Evolutionary conservation across 2,329 filamentous ascomycete species (phyloP), one percentile per base, ranked within the genome.

Genomic region (Trematosphaeria pertusa): DNA sequence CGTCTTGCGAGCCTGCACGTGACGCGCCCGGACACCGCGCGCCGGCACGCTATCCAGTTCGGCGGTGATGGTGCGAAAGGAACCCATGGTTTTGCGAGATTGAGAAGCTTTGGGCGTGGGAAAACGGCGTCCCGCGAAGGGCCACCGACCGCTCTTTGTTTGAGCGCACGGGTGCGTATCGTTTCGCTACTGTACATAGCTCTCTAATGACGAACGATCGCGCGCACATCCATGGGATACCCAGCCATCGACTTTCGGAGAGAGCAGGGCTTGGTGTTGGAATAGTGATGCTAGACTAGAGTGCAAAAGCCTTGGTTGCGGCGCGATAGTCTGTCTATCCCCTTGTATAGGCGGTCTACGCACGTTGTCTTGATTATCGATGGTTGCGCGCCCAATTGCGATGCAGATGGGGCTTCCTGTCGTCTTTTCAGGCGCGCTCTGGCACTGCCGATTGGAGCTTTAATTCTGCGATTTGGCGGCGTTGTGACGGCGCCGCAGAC

Each of bases 201-300:
- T 19, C 40, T 22, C 40, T 43, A 43, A 43, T 43, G 40, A 43
- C 32, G 32, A 43, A 30, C 40, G 31, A 12, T 7, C 24, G 24
- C 8, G 7, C n/a, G n/a, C n/a, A n/a, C n/a, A n/a, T n/a, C n/a
- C n/a, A n/a, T n/a, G n/a, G n/a, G n/a, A n/a, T n/a, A n/a, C n/a
- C n/a, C n/a, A n/a, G n/a, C n/a, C n/a, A n/a, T n/a, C n/a, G n/a
- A n/a, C n/a, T n/a, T n/a, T n/a, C n/a, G n/a, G n/a, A n/a, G n/a
- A 26, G 5, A n/a, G 21, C 20, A 20, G 22, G 20, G 17, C n/a
- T 42, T 24, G 30, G 26, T 35, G 28, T 6, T 26, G 19, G 11
- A n/a, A n/a, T 17, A 12, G 17, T n/a, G 20, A 6, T 38, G 18
- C 31, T 17, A 8, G 31, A 9, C 9, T 17, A 34, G 9, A 34